Conservation (phyloP, 495 filamentous ascomycete species). For the Aspergillus olivimuriae region DNA sequence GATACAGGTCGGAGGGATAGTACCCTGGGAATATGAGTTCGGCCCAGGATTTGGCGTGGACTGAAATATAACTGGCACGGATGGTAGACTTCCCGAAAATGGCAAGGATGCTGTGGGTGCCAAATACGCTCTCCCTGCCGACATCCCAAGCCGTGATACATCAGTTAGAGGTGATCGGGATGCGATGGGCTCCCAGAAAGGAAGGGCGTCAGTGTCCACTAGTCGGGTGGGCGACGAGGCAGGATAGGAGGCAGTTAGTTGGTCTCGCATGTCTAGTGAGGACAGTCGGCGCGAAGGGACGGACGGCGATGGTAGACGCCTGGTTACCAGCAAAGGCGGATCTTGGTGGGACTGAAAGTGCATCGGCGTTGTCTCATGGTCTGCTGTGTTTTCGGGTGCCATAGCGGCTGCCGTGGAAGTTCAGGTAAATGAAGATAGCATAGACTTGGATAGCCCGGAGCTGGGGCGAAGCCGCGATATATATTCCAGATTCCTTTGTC, state of each 20-base stretch:
- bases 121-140: constrained; percentile 26
- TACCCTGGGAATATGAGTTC: constrained; percentile 44
- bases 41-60: constrained; percentile 38
- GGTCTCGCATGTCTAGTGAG: constrained; percentile 33
- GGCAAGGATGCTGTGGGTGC: constrained; percentile 21
- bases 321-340: constrained; percentile 27
- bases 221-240: constrained; percentile 53
- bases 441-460: constrained; percentile 43
- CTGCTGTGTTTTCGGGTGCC: constrained; percentile 20
- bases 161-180: constrained; percentile 43
- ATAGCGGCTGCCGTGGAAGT: constrained; percentile 20
- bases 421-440: constrained; percentile 42
- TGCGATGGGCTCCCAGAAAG: constrained; percentile 39
- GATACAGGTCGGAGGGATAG: constrained; percentile 49
- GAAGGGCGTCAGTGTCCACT: constrained; percentile 24
- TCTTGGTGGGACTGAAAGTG: constrained; percentile 26
- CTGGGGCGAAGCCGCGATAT: constrained; percentile 43
- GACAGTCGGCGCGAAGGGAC: constrained; percentile 23
- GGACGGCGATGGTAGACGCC: constrained; percentile 28
- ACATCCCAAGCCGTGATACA: constrained; percentile 23
- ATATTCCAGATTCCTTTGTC: constrained; percentile 30
- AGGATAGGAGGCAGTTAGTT: constrained; percentile 57
- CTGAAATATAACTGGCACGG: constrained; percentile 29
- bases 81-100: constrained; percentile 21
- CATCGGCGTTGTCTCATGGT: constrained; percentile 19